These are phyloP conservation scores for Solanum hybrid DNA, from an alignment of 305 asterid genomes.

Conservation along the genomic window DNA sequence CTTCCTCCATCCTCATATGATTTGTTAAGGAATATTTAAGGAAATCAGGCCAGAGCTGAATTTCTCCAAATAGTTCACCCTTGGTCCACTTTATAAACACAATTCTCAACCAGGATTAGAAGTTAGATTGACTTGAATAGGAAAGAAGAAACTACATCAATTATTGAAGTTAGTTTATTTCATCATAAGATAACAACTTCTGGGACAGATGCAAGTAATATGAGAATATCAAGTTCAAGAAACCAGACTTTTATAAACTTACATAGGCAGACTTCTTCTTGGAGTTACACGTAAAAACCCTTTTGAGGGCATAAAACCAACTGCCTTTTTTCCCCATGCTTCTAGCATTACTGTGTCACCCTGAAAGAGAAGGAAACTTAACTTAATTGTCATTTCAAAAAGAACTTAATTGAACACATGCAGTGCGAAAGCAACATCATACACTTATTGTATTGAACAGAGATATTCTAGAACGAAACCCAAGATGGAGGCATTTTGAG, in stretches of 20 bases:
- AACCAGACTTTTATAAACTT: conserved; percentile 18
- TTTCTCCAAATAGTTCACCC: not conserved
- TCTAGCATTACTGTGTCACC: conserved; percentile 58
- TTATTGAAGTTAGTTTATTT: not conserved
- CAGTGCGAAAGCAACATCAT: not conserved
- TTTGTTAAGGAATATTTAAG: not conserved
- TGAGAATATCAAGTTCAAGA: not conserved
- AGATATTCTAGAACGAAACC: not conserved
- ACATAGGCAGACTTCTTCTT: conserved; percentile 61
- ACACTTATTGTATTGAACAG: not conserved
- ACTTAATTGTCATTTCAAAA: not conserved
- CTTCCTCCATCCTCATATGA: not conserved
- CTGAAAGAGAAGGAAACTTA: conserved; percentile 16
- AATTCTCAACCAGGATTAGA: not conserved
- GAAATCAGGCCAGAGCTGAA: not conserved
- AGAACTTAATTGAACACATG: not conserved
- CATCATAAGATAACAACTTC: not conserved
- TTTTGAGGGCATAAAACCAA: conserved; percentile 86
- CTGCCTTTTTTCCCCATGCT: conserved; percentile 92
- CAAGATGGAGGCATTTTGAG: not conserved
- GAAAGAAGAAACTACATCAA: not conserved
- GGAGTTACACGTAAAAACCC: conserved; percentile 54
- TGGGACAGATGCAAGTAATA: not conserved
- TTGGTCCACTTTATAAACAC: not conserved
- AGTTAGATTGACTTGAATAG: not conserved